These are phyloP conservation scores for Neopestalotiopsis rosae DNA, from an alignment of 2,329 filamentous ascomycete species.

Conservation along the genomic window DNA sequence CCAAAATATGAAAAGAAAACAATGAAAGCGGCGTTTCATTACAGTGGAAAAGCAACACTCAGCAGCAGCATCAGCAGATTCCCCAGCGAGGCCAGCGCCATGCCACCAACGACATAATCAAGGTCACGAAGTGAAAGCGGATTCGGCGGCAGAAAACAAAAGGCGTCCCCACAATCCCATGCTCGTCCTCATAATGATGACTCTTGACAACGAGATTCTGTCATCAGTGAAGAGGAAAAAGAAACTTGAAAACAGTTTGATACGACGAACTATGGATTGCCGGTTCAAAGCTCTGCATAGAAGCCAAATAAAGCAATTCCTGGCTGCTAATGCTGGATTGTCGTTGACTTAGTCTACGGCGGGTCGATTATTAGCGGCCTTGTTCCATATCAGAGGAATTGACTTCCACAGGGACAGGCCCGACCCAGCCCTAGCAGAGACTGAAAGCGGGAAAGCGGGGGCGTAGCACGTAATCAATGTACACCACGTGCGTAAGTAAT, in stretches of 20 bases:
- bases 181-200: background rate
- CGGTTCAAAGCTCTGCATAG: background rate
- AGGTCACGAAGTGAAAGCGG: background rate
- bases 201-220: background rate
- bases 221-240: background rate
- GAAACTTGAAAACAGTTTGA: background rate
- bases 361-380: background rate
- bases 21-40: background rate
- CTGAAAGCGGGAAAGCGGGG: background rate
- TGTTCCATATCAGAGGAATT: background rate
- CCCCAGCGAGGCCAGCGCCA: background rate
- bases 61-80: background rate
- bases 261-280: background rate
- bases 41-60: background rate
- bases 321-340: background rate
- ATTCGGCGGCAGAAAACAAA: slow-evolving; percentile 1
- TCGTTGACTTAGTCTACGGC: background rate
- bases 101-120: background rate
- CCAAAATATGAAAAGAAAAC: background rate
- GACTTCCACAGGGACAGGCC: background rate
- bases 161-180: background rate
- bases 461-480: background rate
- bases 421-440: background rate
- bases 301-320: background rate
- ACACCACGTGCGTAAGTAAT: background rate